Conservation (phyloP, 192 early-diverging fungal species). For the Backusella psychrophila region DNA sequence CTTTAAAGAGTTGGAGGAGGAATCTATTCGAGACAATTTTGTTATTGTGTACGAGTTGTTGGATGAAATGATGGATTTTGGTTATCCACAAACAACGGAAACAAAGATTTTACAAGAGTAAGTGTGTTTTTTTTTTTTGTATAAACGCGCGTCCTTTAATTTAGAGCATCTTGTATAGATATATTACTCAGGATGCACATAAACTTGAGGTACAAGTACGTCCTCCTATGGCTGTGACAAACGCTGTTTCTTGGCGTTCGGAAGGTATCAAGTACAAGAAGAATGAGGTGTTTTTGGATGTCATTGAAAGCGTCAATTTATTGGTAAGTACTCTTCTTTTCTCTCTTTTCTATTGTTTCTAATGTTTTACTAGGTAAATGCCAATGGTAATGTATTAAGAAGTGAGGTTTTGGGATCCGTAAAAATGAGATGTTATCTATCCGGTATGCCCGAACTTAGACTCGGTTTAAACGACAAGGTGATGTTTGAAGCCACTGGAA, state of each 20-base stretch:
- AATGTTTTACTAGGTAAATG: not conserved
- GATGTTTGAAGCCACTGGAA: conserved; percentile 70
- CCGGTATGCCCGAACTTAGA: conserved; percentile 83
- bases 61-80: conserved; percentile 95
- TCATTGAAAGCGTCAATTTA: conserved; percentile 73
- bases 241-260: conserved; percentile 68
- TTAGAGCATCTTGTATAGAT: conserved; percentile 37
- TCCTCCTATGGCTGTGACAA: conserved; percentile 83
- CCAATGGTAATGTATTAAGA: conserved; percentile 52
- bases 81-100: conserved; percentile 86
- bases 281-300: conserved; percentile 77
- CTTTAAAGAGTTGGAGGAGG: conserved; percentile 87
- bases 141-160: not conserved
- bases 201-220: conserved; percentile 88
- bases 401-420: conserved; percentile 79
- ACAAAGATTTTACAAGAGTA: conserved; percentile 83
- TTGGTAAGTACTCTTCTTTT: conserved; percentile 35
- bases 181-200: conserved; percentile 97
- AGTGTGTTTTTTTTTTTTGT: not conserved
- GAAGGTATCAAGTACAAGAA: conserved; percentile 73
- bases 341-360: not conserved
- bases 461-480: conserved; percentile 89
- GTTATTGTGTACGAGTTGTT: conserved; percentile 88
- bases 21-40: conserved; percentile 90
- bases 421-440: conserved; percentile 86